Conservation (phyloP, 768 basidiomycete genomes). For the Suillus ampliporus region DNA sequence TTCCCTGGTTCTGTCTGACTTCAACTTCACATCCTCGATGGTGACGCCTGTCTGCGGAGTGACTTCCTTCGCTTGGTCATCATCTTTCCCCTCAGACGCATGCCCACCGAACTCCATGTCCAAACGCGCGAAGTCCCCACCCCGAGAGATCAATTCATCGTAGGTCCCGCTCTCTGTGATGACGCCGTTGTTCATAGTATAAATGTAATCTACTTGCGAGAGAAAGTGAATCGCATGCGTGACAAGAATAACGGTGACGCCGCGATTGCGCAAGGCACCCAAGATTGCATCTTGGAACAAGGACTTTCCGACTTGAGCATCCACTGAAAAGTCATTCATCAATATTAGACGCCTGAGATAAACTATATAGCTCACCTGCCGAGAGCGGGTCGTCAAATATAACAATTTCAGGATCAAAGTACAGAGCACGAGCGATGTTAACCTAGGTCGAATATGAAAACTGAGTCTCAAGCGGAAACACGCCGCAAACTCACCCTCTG, state of each 20-base stretch:
- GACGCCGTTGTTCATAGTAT: constrained; percentile 47
- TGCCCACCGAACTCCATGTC: constrained; percentile 66
- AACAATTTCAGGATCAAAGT: constrained; percentile 65
- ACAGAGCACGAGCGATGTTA: constrained; percentile 73
- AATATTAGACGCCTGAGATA: neutral
- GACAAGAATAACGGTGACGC: constrained; percentile 59
- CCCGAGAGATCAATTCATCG: constrained; percentile 49
- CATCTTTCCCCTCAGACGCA: constrained; percentile 39
- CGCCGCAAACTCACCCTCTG: constrained; percentile 47
- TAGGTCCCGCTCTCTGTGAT: constrained; percentile 60
- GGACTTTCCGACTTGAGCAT: constrained; percentile 75
- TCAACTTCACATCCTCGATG: constrained; percentile 43
- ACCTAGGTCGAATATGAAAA: constrained; percentile 43
- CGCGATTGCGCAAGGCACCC: constrained; percentile 45
- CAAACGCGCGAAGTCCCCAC: constrained; percentile 62
- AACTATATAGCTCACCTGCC: constrained; percentile 47
- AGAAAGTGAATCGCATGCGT: constrained; percentile 63
- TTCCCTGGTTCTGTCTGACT: constrained; percentile 39
- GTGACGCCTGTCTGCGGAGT: constrained; percentile 18
- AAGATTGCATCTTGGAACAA: constrained; percentile 70
- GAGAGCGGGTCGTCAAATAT: constrained; percentile 70
- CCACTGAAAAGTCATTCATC: constrained; percentile 47
- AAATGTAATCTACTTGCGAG: constrained; percentile 55
- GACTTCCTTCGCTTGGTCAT: constrained; percentile 33
- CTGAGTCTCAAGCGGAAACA: neutral